A percentile compares a stretch with the other conserved stretches of the same genome.
phyloP scores from a whole-genome alignment of 805 yeast species.

The Saccharomycopsis javanensis region DNA sequence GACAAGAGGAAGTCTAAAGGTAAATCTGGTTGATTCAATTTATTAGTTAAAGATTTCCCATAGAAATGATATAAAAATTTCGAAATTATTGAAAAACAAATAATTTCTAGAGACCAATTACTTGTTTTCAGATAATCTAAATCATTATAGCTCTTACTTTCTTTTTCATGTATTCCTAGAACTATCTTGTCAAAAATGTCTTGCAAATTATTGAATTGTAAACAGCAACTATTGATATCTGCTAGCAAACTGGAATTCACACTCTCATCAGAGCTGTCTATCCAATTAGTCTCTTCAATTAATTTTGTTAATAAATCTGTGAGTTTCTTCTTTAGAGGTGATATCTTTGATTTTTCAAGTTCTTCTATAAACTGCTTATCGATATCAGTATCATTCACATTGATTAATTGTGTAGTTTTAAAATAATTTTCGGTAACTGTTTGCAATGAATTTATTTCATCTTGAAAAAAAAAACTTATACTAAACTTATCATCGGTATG shows the following conservation, averaged over 20 bases:
- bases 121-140: background rate
- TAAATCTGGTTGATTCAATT: conserved; percentile 16
- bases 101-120: conserved; percentile 12
- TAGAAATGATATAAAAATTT: conserved; percentile 18
- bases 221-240: conserved; percentile 12
- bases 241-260: background rate
- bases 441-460: background rate
- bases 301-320: conserved; percentile 5
- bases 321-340: conserved; percentile 6
- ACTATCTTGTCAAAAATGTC: background rate
- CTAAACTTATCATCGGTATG: conserved; percentile 9
- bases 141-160: background rate
- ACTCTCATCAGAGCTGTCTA: background rate
- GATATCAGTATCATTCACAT: background rate
- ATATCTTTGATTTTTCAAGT: background rate
- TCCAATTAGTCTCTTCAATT: conserved; percentile 13
- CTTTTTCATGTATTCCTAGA: background rate
- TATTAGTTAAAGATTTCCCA: conserved; percentile 18
- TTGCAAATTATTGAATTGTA: conserved; percentile 11
- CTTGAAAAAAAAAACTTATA: conserved; percentile 11
- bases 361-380: background rate
- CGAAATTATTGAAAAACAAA: conserved; percentile 14
- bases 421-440: background rate
- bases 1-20: conserved; percentile 15
- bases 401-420: too few relatives aligned